Evolutionary conservation across 805 yeast species (phyloP), one percentile per base, ranked within the genome.

Genomic region (Saccharomyces paradoxus): DNA sequence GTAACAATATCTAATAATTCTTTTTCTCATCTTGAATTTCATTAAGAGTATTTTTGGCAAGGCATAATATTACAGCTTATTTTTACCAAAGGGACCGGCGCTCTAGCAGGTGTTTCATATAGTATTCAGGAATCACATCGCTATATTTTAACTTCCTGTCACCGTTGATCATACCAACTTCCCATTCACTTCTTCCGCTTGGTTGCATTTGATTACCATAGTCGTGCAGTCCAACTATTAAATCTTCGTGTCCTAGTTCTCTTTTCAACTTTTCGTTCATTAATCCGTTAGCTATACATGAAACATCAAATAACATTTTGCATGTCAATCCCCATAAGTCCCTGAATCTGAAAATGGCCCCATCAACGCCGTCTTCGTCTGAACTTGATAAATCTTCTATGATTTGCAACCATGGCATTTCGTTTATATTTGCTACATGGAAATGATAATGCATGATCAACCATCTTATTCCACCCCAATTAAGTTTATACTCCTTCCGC

Each of bases 281-380:
- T 12, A 50, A n/a, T 6, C 65, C 66, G 63, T 81, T 79, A 3
- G 79, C 72, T 9, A 86, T 74, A 54, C 76, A 77, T 1, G 89
- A 84, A 29, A 87, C 63, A 64, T 87, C 92, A 61, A 81, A 87
- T n/a, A 87, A 65, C 9, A 87, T 86, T 63, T 85, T 86, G 2
- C 91, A 92, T 0, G 94, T 87, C 41, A 87, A 70, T 0, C 95
- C 95, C 95, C 94, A 87, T 4, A 87, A 83, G 63, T 86, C 87
- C 63, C 86, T 81, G 41, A 83, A 77, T 53, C 77, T 74, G 2
- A 53, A 51, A n/a, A 29, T 17, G 48, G 71, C 46, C 8, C 56
- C 55, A 1, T 56, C 61, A 13, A 55, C 37, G 48, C 69, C 75
- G 53, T 79, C 84, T 37, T 37, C 44, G 10, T 78, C 81, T 31